phyloP scores from a whole-genome alignment of 148 eudicot genomes.

The Suaeda aralocaspica region DNA sequence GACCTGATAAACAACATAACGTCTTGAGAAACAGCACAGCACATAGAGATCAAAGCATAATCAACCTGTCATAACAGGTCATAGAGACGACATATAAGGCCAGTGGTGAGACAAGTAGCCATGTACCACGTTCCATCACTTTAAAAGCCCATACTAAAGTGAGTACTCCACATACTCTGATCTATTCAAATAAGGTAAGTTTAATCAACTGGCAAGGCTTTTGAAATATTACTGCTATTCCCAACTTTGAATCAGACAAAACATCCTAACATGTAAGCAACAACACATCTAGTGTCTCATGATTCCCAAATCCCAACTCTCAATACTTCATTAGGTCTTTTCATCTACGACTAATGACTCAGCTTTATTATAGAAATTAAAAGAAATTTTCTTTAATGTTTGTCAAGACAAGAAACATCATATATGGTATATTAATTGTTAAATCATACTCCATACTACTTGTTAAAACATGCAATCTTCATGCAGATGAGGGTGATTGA shows the following conservation, averaged over 20 bases:
- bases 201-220: not conserved
- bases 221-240: not conserved
- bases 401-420: no score
- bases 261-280: not conserved
- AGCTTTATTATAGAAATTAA: no score
- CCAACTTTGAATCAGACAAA: not conserved
- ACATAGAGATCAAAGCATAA: not conserved
- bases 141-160: not conserved
- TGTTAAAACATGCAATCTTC: not conserved
- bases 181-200: not conserved
- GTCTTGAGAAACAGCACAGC: not conserved
- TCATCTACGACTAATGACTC: not conserved
- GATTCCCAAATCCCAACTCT: not conserved
- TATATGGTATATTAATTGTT: no score
- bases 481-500: not conserved
- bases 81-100: not conserved
- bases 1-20: conserved; percentile 42
- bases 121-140: not conserved
- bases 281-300: not conserved
- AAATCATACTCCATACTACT: no score
- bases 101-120: not conserved
- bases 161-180: not conserved
- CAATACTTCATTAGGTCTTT: no score
- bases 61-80: conserved; percentile 1
- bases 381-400: not conserved